Percentiles rank a stretch among this genome's conserved stretches.
Evolutionary conservation across 1,284 basidiomycete species (phyloP).

Genomic region (Pterula multifida): DNA sequence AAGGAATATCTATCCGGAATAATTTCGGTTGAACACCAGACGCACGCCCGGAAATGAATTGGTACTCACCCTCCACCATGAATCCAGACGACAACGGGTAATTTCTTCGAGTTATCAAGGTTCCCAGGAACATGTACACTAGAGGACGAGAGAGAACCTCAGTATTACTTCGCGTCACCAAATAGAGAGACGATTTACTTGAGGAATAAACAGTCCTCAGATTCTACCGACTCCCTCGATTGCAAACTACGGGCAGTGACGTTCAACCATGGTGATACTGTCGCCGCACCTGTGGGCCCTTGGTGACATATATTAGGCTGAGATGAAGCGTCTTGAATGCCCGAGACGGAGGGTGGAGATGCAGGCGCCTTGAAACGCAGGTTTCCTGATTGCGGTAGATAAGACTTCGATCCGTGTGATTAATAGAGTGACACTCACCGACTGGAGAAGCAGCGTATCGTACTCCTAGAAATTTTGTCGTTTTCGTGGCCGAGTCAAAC

Average conservation of each 20-base stretch:
- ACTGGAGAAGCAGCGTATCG: not conserved
- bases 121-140: constrained; percentile 10
- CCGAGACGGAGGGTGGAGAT: constrained; percentile 1
- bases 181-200: constrained; percentile 6
- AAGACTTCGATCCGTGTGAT: not conserved
- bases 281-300: not conserved
- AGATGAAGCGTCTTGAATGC: not conserved
- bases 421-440: not conserved
- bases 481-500: constrained; percentile 7
- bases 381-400: not conserved
- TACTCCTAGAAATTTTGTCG: constrained; percentile 6
- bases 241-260: not conserved
- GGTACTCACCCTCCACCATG: constrained; percentile 11
- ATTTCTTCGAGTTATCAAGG: not conserved
- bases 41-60: not conserved
- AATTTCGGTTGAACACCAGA: not conserved
- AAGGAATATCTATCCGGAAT: not conserved
- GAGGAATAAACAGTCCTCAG: constrained; percentile 10
- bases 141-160: not conserved
- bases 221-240: not conserved
- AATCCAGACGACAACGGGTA: constrained; percentile 11
- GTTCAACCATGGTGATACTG: not conserved
- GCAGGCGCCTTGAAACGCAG: not conserved
- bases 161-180: not conserved
- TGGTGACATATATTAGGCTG: not conserved